phyloP scores from a whole-genome alignment of 2,329 filamentous ascomycete species.

The Colletotrichum eleusines region DNA sequence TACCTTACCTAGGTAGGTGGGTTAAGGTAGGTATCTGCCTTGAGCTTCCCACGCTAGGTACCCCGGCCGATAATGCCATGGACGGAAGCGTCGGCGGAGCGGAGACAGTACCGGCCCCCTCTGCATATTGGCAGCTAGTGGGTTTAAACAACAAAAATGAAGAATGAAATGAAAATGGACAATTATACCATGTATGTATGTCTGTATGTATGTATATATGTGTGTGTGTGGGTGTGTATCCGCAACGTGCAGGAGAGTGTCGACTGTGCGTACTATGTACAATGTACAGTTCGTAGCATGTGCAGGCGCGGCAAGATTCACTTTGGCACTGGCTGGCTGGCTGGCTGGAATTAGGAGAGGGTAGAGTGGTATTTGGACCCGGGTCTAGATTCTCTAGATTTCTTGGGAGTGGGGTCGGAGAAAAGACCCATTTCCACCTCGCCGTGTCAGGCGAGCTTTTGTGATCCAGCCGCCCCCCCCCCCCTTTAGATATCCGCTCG shows the following conservation, averaged over 20 bases:
- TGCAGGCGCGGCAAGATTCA: not conserved
- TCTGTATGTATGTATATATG: not conserved
- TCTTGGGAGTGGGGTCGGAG: not conserved
- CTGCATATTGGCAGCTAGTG: not conserved
- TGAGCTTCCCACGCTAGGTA: not conserved
- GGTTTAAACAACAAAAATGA: not conserved
- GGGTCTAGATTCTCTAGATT: conserved; percentile 33
- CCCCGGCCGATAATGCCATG: not conserved
- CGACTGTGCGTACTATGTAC: no score
- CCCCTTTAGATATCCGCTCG: not conserved
- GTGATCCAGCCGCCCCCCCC: conserved; percentile 2
- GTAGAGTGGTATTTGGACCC: conserved; percentile 27
- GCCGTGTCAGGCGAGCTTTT: not conserved
- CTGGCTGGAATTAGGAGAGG: conserved; percentile 5
- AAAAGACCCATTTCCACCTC: not conserved
- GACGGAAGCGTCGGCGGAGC: conserved; percentile 23
- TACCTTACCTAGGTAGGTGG: not conserved
- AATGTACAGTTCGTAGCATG: no score
- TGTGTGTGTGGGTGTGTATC: not conserved
- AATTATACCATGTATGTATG: not conserved
- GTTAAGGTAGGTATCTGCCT: not conserved
- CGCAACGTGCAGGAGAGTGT: no score
- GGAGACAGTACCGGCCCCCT: not conserved
- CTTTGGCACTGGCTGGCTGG: not conserved
- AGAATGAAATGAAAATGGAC: not conserved